Evolutionary conservation across 2,329 filamentous ascomycete genomes (phyloP).

Genomic region (Penicillium sp.): DNA sequence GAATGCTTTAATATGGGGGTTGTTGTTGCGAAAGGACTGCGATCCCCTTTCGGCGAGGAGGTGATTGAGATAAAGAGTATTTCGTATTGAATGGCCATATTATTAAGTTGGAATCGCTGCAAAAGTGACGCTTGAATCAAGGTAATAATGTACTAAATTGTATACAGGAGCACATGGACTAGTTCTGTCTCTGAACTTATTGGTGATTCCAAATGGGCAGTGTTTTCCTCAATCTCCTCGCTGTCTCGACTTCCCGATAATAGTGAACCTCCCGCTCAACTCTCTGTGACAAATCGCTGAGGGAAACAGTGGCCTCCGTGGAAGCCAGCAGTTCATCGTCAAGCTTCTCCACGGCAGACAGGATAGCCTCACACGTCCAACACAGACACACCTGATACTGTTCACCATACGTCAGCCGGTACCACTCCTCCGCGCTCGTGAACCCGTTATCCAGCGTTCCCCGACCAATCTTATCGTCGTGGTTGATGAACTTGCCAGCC

Average conservation of each 20-base stretch:
- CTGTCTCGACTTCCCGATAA: constrained; percentile 12
- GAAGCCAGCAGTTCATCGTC: constrained; percentile 1
- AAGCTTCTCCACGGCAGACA: constrained; percentile 8
- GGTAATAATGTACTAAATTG: too few relatives aligned
- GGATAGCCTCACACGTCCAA: constrained; percentile 15
- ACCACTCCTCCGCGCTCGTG: constrained; percentile 40
- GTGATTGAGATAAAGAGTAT: too few relatives aligned
- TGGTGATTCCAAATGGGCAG: constrained; percentile 1
- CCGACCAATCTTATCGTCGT: constrained; percentile 79
- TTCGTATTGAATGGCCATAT: too few relatives aligned
- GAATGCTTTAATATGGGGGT: too few relatives aligned
- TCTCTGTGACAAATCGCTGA: background rate
- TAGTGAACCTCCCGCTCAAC: constrained; percentile 5
- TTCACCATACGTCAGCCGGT: constrained; percentile 6
- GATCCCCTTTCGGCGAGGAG: too few relatives aligned
- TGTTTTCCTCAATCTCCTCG: background rate
- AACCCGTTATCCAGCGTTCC: constrained; percentile 64
- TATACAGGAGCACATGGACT: too few relatives aligned
- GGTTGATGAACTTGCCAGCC: constrained; percentile 65
- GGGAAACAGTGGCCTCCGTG: background rate
- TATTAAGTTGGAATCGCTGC: too few relatives aligned
- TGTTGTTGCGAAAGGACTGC: too few relatives aligned
- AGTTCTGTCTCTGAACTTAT: background rate
- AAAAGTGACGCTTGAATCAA: too few relatives aligned
- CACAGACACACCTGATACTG: constrained; percentile 18